A percentile compares a stretch with the other conserved stretches of the same genome.
These are phyloP conservation scores for Nigrospora osmanthi DNA, from an alignment of 2,329 filamentous ascomycete species.

Conservation along the genomic window DNA sequence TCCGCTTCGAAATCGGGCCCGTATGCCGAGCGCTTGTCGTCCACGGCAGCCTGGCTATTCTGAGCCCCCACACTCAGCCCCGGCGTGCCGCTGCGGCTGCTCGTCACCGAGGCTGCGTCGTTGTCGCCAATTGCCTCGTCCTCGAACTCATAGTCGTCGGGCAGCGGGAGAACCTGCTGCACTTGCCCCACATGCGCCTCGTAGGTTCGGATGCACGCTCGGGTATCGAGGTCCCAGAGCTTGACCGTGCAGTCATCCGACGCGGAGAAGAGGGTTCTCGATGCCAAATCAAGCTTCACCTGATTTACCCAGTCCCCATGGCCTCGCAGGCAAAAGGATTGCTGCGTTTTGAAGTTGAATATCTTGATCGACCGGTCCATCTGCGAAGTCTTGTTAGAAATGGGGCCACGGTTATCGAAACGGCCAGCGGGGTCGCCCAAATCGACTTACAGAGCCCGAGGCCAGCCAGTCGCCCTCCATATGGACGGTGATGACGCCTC, in stretches of 20 bases:
- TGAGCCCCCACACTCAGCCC: conserved; percentile 13
- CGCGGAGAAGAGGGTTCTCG: conserved; percentile 82
- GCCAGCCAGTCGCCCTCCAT: conserved; percentile 80
- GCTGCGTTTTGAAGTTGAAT: conserved; percentile 83
- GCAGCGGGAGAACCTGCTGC: conserved; percentile 80
- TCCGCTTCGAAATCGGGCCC: conserved; percentile 55
- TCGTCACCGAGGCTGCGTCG: conserved; percentile 45
- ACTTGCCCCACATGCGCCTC: conserved; percentile 92
- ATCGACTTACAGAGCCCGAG: conserved; percentile 55
- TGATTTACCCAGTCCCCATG: conserved; percentile 95
- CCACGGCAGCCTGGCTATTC: conserved; percentile 14
- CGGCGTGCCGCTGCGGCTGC: conserved; percentile 36
- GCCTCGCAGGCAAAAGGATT: conserved; percentile 70
- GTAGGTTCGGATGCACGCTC: conserved; percentile 67
- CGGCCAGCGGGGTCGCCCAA: too few relatives aligned
- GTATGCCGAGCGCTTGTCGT: conserved; percentile 46
- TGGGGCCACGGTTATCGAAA: too few relatives aligned
- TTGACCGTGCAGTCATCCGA: conserved; percentile 90
- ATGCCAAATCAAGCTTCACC: conserved; percentile 77
- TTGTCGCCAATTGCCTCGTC: conserved; percentile 49
- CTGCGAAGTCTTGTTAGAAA: too few relatives aligned
- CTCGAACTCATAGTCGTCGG: conserved; percentile 83
- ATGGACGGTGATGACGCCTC: conserved; percentile 80
- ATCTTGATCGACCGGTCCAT: conserved; percentile 86
- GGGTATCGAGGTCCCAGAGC: conserved; percentile 87